Evolutionary conservation across 768 basidiomycete species (phyloP), one percentile per base, ranked within the genome.

Genomic region (Mycena vitilis): DNA sequence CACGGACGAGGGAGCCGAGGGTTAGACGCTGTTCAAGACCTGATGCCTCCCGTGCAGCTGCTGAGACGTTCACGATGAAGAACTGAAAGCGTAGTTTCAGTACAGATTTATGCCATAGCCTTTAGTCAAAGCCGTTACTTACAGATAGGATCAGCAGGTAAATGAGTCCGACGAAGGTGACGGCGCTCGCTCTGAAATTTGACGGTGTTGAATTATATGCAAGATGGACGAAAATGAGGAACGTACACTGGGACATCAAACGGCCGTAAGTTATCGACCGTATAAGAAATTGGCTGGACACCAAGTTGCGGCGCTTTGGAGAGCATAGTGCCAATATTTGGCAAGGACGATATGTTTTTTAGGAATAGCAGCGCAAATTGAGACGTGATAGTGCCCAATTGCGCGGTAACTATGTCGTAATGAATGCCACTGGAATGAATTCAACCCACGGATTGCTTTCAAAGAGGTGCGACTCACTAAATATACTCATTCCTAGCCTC

Each of bases 11-110:
- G 11, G 82, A 81, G 16, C 69, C 60, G 56, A 85, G 71, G 10
- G 77, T 77, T 48, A 87, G 76, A 30, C 77, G 76, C n/a, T 73
- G 74, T 15, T 80, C 81, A 5, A 87, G 70, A 15, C 84, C 82
- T 58, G 85, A 81, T 10, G 68, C 61, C 23, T 69, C 61, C 16
- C 80, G 77, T 5, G 84, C 85, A 38, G 23, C 56, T 9, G 52
- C n/a, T 18, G 42, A 42, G 51, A 71, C 44, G 3, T 22, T 23
- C 47, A 48, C 47, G 15, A 23, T 48, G n/a, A 48, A 48, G 47
- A 48, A 48, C 47, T 48, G 18, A 4, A 10, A 16, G 3, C 44
- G 20, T 13, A 22, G 22, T 4, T 4, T 48, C 47, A 48, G 22
- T 2, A 13, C 22, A 8, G 22, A 48, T 4, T 47, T n/a, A 30